Evolutionary conservation across 2,329 filamentous ascomycete genomes (phyloP).

Genomic region (Davidsoniella australis): DNA sequence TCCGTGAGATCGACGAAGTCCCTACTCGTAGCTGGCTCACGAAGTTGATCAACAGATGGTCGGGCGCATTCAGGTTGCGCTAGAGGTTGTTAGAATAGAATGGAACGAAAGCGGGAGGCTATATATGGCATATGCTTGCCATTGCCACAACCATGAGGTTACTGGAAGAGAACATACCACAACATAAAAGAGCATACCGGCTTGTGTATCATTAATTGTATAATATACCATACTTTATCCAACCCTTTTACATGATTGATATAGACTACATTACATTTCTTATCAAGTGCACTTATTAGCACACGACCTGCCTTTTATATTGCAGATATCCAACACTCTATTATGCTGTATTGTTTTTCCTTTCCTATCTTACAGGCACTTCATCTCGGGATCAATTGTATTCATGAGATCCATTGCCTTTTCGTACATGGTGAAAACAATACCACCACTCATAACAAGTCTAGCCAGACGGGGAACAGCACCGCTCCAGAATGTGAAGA

Average conservation of each 20-base stretch:
- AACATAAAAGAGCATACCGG: too few species aligned
- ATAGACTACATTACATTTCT: neutral
- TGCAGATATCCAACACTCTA: neutral
- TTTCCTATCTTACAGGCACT: constrained; percentile 45
- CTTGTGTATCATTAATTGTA: constrained; percentile 1
- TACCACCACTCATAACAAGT: constrained; percentile 79
- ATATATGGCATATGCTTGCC: neutral
- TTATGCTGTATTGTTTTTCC: neutral
- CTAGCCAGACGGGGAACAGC: constrained; percentile 72
- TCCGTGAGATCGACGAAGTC: constrained; percentile 45
- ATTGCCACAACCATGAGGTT: neutral
- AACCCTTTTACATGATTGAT: neutral
- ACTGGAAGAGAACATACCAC: neutral
- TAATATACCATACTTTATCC: neutral
- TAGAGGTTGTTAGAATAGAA: constrained; percentile 17
- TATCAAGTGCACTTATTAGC: too few species aligned
- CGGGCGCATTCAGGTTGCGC: constrained; percentile 41
- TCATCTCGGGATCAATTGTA: constrained; percentile 61
- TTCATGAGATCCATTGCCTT: constrained; percentile 86
- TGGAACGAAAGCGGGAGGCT: neutral
- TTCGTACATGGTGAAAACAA: constrained; percentile 97
- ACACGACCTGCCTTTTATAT: neutral
- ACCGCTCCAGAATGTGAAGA: constrained; percentile 87
- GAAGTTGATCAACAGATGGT: constrained; percentile 34
- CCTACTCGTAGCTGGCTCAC: constrained; percentile 38